Base-by-base conservation (phyloP, 768 basidiomycete genomes). In the Termitomyces sp. region DNA sequence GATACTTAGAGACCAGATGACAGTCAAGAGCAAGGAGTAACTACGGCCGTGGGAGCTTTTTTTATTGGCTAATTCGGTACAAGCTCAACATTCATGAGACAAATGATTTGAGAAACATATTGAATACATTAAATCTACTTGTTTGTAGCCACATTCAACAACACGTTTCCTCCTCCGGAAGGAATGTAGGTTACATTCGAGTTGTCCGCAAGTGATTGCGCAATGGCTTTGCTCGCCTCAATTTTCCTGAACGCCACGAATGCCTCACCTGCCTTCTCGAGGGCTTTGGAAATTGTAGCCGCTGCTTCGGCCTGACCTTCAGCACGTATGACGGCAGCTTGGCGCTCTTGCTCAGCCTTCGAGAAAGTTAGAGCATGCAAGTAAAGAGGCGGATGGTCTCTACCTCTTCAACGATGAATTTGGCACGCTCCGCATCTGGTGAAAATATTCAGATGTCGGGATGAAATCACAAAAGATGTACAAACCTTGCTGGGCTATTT, bases 241-340 rank as follows among this genome's bases (percentile, higher is more conserved):
- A 99, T 99, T 76, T 93, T 91, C 65, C 97, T 82, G 71, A 99
- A 84, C 59, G 92, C 87, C 54, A 99, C 86, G 74, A 99, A 96
- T 34, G 93, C 95, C 67, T 97, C 95, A 9, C 96, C 96, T 2
- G 97, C 96, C 78, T 88, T 91, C 68, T 92, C 90, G 69, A 99
- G 76, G 24, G 97, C 91, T 59, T 78, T 81, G 18, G 93, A 95
- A 68, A 99, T 96, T 55, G 94, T 96, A 61, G 86, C 76, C 2
- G 97, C 97, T 5, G 97, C 97, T 75, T 98, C 95, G 2, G 96
- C 97, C 78, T 99, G 96, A 55, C 97, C 97, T 72, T 99, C 96
- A 1, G 97, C 97, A 48, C 97, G 86, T 58, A 99, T 98, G 59
- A 99, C 95, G 1, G 95, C 91, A 0, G 97, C 97, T 78, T 98